Conservation (phyloP, 768 basidiomycete genomes). For the Phaffia tasmanica region DNA sequence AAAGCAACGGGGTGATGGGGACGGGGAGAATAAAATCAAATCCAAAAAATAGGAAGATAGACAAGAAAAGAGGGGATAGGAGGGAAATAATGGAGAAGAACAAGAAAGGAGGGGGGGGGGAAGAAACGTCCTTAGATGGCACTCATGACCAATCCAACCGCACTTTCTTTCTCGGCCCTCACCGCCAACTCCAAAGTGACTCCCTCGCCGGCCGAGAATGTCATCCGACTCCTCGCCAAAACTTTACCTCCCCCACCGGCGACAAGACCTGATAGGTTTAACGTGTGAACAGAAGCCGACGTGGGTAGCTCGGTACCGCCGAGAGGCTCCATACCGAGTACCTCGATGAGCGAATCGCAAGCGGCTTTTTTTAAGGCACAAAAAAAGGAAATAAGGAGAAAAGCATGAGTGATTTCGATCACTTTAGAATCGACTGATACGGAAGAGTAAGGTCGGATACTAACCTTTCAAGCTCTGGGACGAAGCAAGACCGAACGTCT, state of each 20-base stretch:
- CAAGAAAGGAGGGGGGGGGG: too few relatives aligned
- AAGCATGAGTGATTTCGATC: not conserved
- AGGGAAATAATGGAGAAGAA: not conserved
- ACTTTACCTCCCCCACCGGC: constrained; percentile 93
- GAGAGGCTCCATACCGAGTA: constrained; percentile 91
- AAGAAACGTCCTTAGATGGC: constrained; percentile 50
- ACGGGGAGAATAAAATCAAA: too few relatives aligned
- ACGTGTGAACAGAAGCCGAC: constrained; percentile 78
- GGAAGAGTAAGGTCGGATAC: constrained; percentile 31
- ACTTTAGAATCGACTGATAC: not conserved
- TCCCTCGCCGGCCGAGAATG: constrained; percentile 74
- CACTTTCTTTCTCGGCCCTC: constrained; percentile 79
- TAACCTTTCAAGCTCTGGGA: constrained; percentile 89
- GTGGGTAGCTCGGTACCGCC: constrained; percentile 78
- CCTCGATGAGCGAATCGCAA: constrained; percentile 32
- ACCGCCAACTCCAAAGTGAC: constrained; percentile 87
- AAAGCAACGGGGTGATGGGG: too few relatives aligned
- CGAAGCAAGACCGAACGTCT: constrained; percentile 83
- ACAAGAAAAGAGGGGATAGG: not conserved
- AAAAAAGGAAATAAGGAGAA: constrained; percentile 1
- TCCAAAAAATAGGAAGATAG: not conserved
- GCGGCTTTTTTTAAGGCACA: constrained; percentile 2
- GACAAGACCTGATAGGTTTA: constrained; percentile 84
- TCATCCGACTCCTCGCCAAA: constrained; percentile 88
- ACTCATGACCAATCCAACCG: constrained; percentile 73